These are phyloP conservation scores for Serendipita sp. DNA, from an alignment of 768 basidiomycete species.

Conservation along the genomic window DNA sequence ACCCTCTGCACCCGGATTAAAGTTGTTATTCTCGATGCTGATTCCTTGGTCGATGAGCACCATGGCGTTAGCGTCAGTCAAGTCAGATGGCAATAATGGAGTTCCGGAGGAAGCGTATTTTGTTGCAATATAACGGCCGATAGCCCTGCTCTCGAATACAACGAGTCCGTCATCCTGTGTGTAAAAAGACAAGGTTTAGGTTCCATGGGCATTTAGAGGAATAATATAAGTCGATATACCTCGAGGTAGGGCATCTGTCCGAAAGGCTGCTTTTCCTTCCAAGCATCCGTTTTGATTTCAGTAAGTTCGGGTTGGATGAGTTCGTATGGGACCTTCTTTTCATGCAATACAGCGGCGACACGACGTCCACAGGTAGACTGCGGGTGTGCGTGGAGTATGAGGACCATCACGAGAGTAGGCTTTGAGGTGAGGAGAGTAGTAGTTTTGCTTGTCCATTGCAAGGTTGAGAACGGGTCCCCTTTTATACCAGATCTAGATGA, in stretches of 20 bases:
- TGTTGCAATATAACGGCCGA: conserved; percentile 38
- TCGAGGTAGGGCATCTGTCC: conserved; percentile 44
- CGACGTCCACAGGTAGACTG: conserved; percentile 34
- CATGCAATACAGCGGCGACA: conserved; percentile 35
- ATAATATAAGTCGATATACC: conserved; percentile 9
- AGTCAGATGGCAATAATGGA: conserved; percentile 29
- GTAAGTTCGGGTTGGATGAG: conserved; percentile 28
- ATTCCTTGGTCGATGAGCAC: conserved; percentile 27
- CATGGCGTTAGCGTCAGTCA: conserved; percentile 20
- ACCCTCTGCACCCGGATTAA: conserved; percentile 30
- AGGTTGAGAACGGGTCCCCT: too few relatives aligned
- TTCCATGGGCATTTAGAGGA: background rate
- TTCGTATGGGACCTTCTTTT: conserved; percentile 42
- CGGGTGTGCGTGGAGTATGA: conserved; percentile 23
- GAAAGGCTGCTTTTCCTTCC: conserved; percentile 37
- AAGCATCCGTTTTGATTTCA: conserved; percentile 32
- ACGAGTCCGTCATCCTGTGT: conserved; percentile 42
- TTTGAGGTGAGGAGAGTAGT: too few relatives aligned
- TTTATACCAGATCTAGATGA: too few relatives aligned
- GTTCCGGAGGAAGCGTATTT: conserved; percentile 39
- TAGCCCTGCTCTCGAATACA: conserved; percentile 48
- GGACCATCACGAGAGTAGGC: conserved; percentile 17
- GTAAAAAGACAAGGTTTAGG: background rate
- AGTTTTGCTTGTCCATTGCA: too few relatives aligned
- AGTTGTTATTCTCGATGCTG: conserved; percentile 37